Evolutionary conservation across 257 asterid genomes (phyloP), one percentile per base, ranked within the genome.

Genomic region (Solanum pinnatisectum): DNA sequence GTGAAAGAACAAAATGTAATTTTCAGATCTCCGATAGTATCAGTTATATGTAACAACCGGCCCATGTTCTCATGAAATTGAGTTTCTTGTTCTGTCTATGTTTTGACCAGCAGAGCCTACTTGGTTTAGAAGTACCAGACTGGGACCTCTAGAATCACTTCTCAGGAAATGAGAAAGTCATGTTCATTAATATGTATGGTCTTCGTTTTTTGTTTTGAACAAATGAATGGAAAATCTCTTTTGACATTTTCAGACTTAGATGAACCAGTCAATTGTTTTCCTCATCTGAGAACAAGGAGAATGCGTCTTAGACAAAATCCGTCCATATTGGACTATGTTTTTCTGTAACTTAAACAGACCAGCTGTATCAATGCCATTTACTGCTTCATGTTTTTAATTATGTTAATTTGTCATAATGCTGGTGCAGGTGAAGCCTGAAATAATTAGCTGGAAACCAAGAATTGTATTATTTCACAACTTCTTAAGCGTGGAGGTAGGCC

Each of bases 401-500:
- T 73, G 74, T 49, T 59, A 86, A 32, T 86, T 60, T 14, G n/a
- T 65, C 78, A 35, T 67, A 84, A 81, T 49, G 40, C 84, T 84
- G 88, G 37, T 91, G 88, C 91, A 96, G 98, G 95, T 96, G 70
- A 95, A 91, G 89, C 98, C 98, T 88, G 98, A 95, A 93, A 88
- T 96, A 88, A 59, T 96, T 85, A 94, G 93, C 94, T 96, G 98
- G 98, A 87, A 94, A 60, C 98, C 98, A 4, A 91, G 98, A 59
- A 91, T 96, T 79, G 85, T 95, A 42, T 85, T 94, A 77, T 93
- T 95, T 76, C 98, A 93, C 86, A 93, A 94, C 92, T 96, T 96
- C 92, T 91, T 95, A 89, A 96, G 98, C 89, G 52, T 90, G 0
- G 98, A 96, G 98, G 98, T 96, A 93, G 49, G 92, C 42, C 52